These are phyloP conservation scores for Orbilia javanica DNA, from an alignment of 2,329 filamentous ascomycete genomes.

Conservation along the genomic window DNA sequence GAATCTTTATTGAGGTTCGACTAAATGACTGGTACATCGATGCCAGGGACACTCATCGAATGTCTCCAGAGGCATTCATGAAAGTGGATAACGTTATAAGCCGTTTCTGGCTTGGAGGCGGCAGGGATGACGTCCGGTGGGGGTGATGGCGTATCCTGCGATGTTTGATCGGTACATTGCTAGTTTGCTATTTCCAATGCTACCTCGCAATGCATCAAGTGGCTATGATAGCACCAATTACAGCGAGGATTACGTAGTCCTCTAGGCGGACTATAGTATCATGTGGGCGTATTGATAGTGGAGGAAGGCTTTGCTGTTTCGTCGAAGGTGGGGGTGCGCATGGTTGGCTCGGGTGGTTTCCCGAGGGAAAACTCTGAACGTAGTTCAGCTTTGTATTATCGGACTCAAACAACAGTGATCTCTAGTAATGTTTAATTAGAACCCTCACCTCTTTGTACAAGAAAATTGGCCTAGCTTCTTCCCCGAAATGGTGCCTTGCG, in stretches of 20 bases:
- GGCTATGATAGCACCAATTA: neutral
- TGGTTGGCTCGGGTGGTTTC: neutral
- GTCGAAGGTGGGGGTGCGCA: neutral
- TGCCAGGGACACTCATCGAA: neutral
- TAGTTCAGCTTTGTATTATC: neutral
- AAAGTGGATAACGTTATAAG: slow-evolving; percentile 48
- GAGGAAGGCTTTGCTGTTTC: neutral
- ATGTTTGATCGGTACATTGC: slow-evolving; percentile 22
- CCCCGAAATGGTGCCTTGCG: neutral
- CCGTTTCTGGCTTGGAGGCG: slow-evolving; percentile 7
- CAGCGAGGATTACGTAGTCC: neutral
- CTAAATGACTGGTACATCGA: neutral
- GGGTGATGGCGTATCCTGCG: slow-evolving; percentile 6
- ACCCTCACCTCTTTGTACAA: neutral
- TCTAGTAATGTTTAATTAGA: neutral
- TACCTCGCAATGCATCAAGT: neutral
- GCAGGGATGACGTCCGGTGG: slow-evolving; percentile 16
- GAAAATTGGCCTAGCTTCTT: neutral
- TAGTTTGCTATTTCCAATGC: neutral
- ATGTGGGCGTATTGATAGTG: neutral
- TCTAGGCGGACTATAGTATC: neutral
- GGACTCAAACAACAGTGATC: neutral
- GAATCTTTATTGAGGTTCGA: slow-evolving; percentile 8
- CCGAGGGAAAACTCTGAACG: neutral
- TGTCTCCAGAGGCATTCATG: neutral